Conservation (phyloP, 257 asterid species). For the Capsicum rhomboideum region DNA sequence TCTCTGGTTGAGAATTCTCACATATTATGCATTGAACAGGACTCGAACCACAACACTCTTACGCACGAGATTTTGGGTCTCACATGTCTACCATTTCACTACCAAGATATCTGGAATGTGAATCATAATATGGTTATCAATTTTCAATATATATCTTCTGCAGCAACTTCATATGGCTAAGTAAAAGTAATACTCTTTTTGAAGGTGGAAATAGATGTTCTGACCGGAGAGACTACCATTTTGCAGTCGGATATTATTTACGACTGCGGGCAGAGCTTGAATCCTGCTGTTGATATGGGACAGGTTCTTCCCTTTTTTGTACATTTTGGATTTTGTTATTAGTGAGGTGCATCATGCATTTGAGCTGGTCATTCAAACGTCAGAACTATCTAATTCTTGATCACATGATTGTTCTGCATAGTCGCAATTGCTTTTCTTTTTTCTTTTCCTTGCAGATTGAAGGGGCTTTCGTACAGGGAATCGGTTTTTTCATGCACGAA, state of each 20-base stretch:
- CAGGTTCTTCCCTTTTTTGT: slow-evolving; percentile 28
- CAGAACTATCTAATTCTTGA: not conserved
- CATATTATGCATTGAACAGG: too few species aligned
- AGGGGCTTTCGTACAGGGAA: slow-evolving; percentile 80
- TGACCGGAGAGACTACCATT: slow-evolving; percentile 51
- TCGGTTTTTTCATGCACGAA: slow-evolving; percentile 80
- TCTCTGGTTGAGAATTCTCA: too few species aligned
- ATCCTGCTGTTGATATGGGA: slow-evolving; percentile 77
- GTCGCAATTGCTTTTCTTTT: not conserved
- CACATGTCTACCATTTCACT: too few species aligned
- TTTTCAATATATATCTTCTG: not conserved
- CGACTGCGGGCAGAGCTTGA: slow-evolving; percentile 80
- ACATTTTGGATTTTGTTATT: not conserved
- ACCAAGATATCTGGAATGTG: too few species aligned
- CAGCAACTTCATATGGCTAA: not conserved
- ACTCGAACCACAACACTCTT: too few species aligned
- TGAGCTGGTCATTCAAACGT: not conserved
- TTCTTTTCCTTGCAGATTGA: slow-evolving; percentile 44
- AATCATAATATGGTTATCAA: too few species aligned
- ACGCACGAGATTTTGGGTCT: too few species aligned
- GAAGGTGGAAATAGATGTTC: slow-evolving; percentile 60
- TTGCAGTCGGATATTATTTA: slow-evolving; percentile 51
- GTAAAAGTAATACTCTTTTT: not conserved
- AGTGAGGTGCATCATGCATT: not conserved
- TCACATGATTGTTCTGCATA: not conserved